phyloP scores from a whole-genome alignment of 768 basidiomycete species.

The Suillus fuscotomentosus region DNA sequence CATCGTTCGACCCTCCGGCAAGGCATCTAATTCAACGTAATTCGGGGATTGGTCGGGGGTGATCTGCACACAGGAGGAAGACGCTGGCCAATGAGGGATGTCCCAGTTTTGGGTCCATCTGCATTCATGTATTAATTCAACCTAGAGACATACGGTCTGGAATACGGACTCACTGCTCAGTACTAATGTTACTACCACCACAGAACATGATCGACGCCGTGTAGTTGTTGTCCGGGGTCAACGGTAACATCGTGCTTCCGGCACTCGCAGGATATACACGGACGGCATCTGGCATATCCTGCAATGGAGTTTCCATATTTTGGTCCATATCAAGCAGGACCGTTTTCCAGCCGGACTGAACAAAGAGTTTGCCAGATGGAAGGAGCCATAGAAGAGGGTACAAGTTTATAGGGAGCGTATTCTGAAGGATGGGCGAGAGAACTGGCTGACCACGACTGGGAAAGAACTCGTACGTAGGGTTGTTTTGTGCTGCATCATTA shows the following conservation, averaged over 20 bases:
- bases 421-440: conserved; percentile 57
- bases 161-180: conserved; percentile 39
- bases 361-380: conserved; percentile 59
- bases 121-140: neutral
- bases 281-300: conserved; percentile 70
- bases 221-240: conserved; percentile 82
- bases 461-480: conserved; percentile 83
- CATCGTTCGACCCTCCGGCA: conserved; percentile 72
- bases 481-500: conserved; percentile 64
- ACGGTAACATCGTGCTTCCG: conserved; percentile 74
- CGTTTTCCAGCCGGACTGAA: conserved; percentile 66
- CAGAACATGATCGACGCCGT: conserved; percentile 84
- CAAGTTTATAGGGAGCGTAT: conserved; percentile 73
- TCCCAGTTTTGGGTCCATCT: conserved; percentile 56
- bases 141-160: conserved; percentile 9
- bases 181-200: conserved; percentile 67
- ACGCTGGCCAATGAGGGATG: conserved; percentile 54
- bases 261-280: conserved; percentile 78
- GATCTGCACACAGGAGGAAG: conserved; percentile 75
- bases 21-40: conserved; percentile 63
- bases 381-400: conserved; percentile 80
- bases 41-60: conserved; percentile 63
- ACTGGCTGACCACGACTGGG: conserved; percentile 60
- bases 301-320: conserved; percentile 56
- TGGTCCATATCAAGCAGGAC: conserved; percentile 63